phyloP scores from a whole-genome alignment of 1,284 basidiomycete genomes.

The Singerocomus inundabilis region DNA sequence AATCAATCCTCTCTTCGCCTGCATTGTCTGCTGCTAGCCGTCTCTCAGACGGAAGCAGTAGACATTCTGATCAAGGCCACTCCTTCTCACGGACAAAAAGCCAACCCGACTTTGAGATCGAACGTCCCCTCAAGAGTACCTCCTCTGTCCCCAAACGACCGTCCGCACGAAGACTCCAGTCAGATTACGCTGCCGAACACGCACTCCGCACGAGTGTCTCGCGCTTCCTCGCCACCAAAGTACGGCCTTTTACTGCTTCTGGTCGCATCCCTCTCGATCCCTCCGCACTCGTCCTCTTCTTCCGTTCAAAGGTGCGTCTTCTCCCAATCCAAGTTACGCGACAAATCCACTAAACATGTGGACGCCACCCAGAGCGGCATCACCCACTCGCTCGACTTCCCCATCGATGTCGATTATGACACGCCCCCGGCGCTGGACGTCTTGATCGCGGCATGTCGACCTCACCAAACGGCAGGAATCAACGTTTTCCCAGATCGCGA shows the following conservation, averaged over 20 bases:
- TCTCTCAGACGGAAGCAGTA: slow-evolving; percentile 34
- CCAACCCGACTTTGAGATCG: slow-evolving; percentile 56
- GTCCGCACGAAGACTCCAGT: slow-evolving; percentile 30
- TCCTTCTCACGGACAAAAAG: slow-evolving; percentile 37
- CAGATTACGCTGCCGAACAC: slow-evolving; percentile 50
- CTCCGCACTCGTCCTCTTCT: slow-evolving; percentile 67
- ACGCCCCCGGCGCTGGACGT: slow-evolving; percentile 78
- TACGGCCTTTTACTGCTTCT: slow-evolving; percentile 61
- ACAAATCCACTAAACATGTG: neutral
- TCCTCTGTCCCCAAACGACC: slow-evolving; percentile 31
- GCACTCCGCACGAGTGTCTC: slow-evolving; percentile 57
- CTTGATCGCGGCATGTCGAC: slow-evolving; percentile 70
- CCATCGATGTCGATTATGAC: slow-evolving; percentile 71
- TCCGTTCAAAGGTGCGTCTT: slow-evolving; percentile 65
- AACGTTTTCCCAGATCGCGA: slow-evolving; percentile 58
- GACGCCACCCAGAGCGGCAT: slow-evolving; percentile 59
- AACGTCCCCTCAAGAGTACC: slow-evolving; percentile 46
- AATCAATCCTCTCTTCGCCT: slow-evolving; percentile 31
- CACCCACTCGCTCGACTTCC: slow-evolving; percentile 77
- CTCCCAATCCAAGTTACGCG: neutral
- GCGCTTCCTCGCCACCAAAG: slow-evolving; percentile 56
- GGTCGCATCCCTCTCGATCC: slow-evolving; percentile 73
- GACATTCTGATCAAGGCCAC: slow-evolving; percentile 33
- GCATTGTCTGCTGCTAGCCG: slow-evolving; percentile 34
- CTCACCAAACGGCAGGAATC: slow-evolving; percentile 55